Base-by-base conservation (phyloP, 768 basidiomycete species). In the Lyophyllum semitale region DNA sequence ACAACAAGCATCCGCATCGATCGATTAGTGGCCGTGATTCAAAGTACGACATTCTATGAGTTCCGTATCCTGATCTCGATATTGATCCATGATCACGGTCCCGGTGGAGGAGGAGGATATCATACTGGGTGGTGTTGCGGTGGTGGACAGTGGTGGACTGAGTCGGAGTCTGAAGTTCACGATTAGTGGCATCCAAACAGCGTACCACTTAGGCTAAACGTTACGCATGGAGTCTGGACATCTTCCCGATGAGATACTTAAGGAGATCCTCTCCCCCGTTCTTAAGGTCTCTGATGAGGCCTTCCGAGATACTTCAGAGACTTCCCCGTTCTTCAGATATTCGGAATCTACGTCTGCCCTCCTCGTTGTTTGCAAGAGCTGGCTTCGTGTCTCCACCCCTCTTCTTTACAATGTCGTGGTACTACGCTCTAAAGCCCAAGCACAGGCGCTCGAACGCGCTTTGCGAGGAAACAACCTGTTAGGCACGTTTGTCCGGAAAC, bases 391-490 rank as follows among this genome's bases (percentile, higher is more conserved):
- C 26, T 50, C 61, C 0, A 68, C 66, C 2, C 64, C 65, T 0
- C 54, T 66, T 1, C 52, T 69, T 8, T 69, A 69, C 27, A 52
- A 61, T n/a, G 60, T 65, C 6, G 64, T 70, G 7, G 48, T 68
- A 11, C 13, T 67, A 4, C 61, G 66, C n/a, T 64, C 60, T 0
- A 63, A 48, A 35, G 61, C 62, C 2, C 68, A 67, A 46, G 62
- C 61, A 1, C 32, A 54, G 5, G 61, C 66, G 2, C 45, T 68
- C 15, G 56, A 57, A 13, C 44, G 43, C 1, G 53, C 61, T 0
- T 48, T 69, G 1, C 50, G 56, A 17, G 35, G 33, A 8, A 64
- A 65, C 42, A 26, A 37, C 11, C 29, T 51, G 8, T 54, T 68
- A 2, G 68, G 63, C n/a, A 9, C 26, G 3, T 63, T 65, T 35